Evolutionary conservation across 305 asterid species (phyloP).

Genomic region (Fraxinus greggii): DNA sequence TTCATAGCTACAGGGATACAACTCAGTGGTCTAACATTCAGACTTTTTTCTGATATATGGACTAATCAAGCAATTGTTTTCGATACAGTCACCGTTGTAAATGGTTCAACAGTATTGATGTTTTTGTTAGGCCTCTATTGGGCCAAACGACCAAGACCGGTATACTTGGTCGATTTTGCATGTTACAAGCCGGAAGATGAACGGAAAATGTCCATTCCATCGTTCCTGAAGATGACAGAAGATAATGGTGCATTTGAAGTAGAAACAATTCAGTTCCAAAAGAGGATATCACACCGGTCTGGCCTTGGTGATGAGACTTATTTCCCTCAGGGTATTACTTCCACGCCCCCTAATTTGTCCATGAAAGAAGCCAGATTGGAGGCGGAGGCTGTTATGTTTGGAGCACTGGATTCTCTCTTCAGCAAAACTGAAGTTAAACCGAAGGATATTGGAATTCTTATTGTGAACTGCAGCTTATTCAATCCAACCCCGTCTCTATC

Average conservation of each 20-base stretch:
- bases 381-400: conserved; percentile 27
- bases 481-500: conserved; percentile 14
- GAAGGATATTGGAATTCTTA: neutral
- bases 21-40: conserved; percentile 5
- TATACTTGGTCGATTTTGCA: conserved; percentile 31
- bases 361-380: conserved; percentile 33
- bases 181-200: conserved; percentile 34
- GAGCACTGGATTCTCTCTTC: conserved; percentile 8
- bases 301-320: conserved; percentile 37
- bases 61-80: neutral
- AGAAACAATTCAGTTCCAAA: conserved; percentile 26
- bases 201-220: conserved; percentile 23
- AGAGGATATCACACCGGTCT: conserved; percentile 21
- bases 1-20: conserved; percentile 18
- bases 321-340: conserved; percentile 29
- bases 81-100: neutral
- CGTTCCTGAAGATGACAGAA: conserved; percentile 30
- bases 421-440: conserved; percentile 8
- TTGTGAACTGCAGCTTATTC: conserved; percentile 12
- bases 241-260: conserved; percentile 26
- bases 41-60: neutral
- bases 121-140: conserved; percentile 26
- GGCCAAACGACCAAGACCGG: conserved; percentile 21
- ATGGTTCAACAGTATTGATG: neutral
- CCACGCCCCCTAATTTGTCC: conserved; percentile 32